Evolutionary conservation across 2,329 filamentous ascomycete genomes (phyloP).

Genomic region (Fusarium verticillioides): DNA sequence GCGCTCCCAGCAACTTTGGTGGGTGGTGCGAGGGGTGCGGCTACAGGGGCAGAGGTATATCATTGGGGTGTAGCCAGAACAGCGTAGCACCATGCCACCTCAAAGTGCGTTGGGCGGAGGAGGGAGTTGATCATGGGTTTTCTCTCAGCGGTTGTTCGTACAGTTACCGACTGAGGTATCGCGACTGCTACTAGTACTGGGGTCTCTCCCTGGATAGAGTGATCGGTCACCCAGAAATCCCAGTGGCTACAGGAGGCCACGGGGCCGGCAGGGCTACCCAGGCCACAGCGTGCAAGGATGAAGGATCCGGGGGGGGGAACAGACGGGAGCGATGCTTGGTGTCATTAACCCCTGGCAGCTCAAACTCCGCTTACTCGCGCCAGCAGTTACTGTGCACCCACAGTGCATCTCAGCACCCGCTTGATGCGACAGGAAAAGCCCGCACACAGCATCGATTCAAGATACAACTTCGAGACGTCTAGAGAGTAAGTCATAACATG

Average conservation of each 20-base stretch:
- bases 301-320: slow-evolving; percentile 27
- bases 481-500: slow-evolving; percentile 17
- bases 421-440: slow-evolving; percentile 34
- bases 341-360: slow-evolving; percentile 36
- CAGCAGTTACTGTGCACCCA: slow-evolving; percentile 37
- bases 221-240: slow-evolving; percentile 31
- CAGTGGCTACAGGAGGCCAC: slow-evolving; percentile 35
- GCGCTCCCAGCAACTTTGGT: slow-evolving; percentile 33
- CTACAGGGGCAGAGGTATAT: slow-evolving; percentile 28
- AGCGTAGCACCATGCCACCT: slow-evolving; percentile 47
- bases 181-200: slow-evolving; percentile 18
- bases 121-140: slow-evolving; percentile 42
- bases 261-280: slow-evolving; percentile 29
- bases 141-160: slow-evolving; percentile 37
- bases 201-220: slow-evolving; percentile 28
- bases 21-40: slow-evolving; percentile 44
- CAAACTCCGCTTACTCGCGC: slow-evolving; percentile 40
- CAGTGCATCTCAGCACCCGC: slow-evolving; percentile 25
- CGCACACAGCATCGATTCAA: slow-evolving; percentile 25
- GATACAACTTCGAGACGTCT: slow-evolving; percentile 19
- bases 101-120: slow-evolving; percentile 35
- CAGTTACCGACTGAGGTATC: slow-evolving; percentile 7
- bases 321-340: slow-evolving; percentile 44
- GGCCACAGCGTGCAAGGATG: slow-evolving; percentile 34
- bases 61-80: slow-evolving; percentile 46